A percentile compares a stretch with the other conserved stretches of the same genome.
Evolutionary conservation across 2,329 filamentous ascomycete genomes (phyloP).

Genomic region (Neofusicoccum cordaticola): DNA sequence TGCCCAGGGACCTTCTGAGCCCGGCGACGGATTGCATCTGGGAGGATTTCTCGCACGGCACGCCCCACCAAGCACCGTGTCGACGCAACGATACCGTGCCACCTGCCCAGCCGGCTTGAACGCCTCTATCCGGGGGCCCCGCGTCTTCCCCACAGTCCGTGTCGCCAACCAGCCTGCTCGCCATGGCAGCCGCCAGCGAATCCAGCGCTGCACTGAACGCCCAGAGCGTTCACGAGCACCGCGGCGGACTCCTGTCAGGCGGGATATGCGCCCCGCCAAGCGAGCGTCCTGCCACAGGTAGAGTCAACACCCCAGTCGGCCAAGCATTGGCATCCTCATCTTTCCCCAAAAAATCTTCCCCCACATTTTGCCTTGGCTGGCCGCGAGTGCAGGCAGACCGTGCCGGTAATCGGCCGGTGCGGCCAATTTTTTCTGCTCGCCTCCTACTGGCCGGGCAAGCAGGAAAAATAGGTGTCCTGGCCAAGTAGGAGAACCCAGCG

Average conservation of each 20-base stretch:
- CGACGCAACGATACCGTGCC: too few species aligned
- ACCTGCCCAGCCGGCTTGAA: not conserved
- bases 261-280: not conserved
- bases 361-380: conserved; percentile 4
- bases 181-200: not conserved
- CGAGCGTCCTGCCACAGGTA: not conserved
- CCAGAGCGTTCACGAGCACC: not conserved
- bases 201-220: not conserved
- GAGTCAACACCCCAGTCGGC: not conserved
- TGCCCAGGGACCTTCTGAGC: too few species aligned
- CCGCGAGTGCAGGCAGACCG: not conserved
- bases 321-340: conserved; percentile 1
- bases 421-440: not conserved
- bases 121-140: not conserved
- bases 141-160: conserved; percentile 1
- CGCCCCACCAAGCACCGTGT: too few species aligned
- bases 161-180: not conserved
- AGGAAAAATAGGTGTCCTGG: not conserved
- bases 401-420: not conserved
- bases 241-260: not conserved
- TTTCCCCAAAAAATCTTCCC: not conserved
- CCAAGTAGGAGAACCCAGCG: not conserved
- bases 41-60: too few species aligned
- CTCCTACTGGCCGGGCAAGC: not conserved
- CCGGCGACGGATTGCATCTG: too few species aligned